Base-by-base conservation (phyloP, 441 rosid species). In the Biscutella laevigata region DNA sequence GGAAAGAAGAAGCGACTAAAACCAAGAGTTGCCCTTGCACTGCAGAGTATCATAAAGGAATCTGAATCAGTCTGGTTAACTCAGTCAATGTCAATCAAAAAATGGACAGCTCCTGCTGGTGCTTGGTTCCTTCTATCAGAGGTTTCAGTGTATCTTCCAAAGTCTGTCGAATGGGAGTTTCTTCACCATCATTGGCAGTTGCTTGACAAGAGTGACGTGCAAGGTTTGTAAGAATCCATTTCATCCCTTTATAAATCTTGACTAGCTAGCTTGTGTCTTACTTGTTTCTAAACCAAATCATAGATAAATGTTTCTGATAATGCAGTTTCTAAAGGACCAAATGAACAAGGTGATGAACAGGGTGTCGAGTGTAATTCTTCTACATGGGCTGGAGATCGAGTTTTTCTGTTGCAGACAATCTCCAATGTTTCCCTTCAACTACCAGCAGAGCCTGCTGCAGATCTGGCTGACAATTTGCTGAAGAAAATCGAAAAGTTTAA, bases 61-160 rank as follows among this genome's bases (percentile, higher is more conserved):
- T 91, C 96, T 20, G 96, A 91, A 71, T 76, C 87, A 69, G 54
- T 76, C 9, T 91, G 96, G 98, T 65, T 83, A 68, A 75, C 72
- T 41, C 75, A 68, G 30, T 83, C 87, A 41, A 56, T 70, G 86
- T 80, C 94, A 4, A 80, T 88, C 7, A 79, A 76, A 37, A 83
- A 78, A 71, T 91, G 98, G 98, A 81, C 87, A 25, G 98, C 98
- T 25, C 95, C 96, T 54, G 68, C 83, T 34, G 98, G 98, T 68
- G 84, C 91, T 56, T 88, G 98, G 98, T 70, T 88, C 68, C 94
- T 91, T 72, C 77, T 91, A 11, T 81, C 98, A 13, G 96, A 85
- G 79, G 82, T 88, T 63, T 91, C 98, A n/a, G 67, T 67, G 37
- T 76, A 69, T 67, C 85, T 88, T 53, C 62, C 91, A 42, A 79